Base-by-base conservation (phyloP, 106 monocot genomes). In the Alisma plantagoaquatica region DNA sequence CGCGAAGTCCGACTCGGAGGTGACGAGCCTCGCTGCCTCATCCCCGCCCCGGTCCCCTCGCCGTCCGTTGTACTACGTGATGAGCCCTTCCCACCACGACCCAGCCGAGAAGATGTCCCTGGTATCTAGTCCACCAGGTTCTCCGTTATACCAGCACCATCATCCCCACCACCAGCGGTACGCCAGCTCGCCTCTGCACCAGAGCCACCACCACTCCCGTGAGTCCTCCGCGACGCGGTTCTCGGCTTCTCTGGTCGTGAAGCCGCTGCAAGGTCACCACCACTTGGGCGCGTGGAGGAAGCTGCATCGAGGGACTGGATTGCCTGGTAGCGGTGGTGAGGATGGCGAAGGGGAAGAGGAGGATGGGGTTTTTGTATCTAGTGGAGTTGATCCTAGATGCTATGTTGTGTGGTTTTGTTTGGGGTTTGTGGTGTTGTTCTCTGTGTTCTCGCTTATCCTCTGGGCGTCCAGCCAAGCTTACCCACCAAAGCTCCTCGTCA, bases 21-120 rank as follows among this genome's bases (percentile, higher is more conserved):
- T 80, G 62, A 93, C 93, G 71, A 87, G 87, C 75, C 71, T 87
- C 42, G 93, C 87, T 22, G 41, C 79, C 27, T 93, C 92, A 14
- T 80, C 92, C 19, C 89, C 89, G 31, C 83, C 87, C 21, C 66
- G 86, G 18, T 92, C 91, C 2, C 92, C 86, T 14, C 86, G 86
- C 10, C 73, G 86, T 24, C 80, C 79, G 16, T 19, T 64, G 7
- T 87, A 83, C 75, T 93, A 80, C 72, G 87, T 93, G n/a, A 66
- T 67, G 69, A 93, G 87, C 65, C 93, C 93, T 1, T 72, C 82
- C 23, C 72, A 76, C 16, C 22, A 53, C 46, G 80, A 78, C 32
- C 25, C 35, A 4, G 56, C 41, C 4, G 82, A 83, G 53, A 86
- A 77, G 62, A 56, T 82, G 51, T 88, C 83, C 24, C 45, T 68